Evolutionary conservation across 176 grass and related monocot genomes (phyloP).

Genomic region (Triticum urartu): DNA sequence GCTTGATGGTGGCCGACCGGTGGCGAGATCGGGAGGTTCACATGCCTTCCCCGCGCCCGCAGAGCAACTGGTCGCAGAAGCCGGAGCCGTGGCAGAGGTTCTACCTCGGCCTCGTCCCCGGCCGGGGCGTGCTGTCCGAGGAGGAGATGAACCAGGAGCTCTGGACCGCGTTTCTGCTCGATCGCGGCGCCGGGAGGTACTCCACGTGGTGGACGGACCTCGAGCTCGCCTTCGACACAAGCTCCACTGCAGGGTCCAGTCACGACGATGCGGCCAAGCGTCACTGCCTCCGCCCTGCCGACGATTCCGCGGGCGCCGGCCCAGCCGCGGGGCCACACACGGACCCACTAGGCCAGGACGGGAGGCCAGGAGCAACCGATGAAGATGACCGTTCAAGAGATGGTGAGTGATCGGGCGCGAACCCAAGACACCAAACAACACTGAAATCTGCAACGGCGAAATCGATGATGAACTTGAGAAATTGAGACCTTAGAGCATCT

Average conservation of each 20-base stretch:
- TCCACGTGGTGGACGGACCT: not conserved
- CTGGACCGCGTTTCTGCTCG: constrained; percentile 6
- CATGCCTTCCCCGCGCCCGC: constrained; percentile 6
- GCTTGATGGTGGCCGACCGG: not conserved
- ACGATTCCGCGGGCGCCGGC: not conserved
- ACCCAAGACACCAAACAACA: not conserved
- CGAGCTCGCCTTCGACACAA: not conserved
- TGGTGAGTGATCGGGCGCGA: not conserved
- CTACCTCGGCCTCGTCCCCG: not conserved
- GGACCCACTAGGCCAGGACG: not conserved
- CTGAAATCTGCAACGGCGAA: not conserved
- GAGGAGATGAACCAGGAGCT: not conserved
- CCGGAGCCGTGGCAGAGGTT: not conserved
- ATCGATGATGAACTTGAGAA: not conserved
- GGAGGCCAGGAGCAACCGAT: not conserved
- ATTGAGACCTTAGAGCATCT: no score
- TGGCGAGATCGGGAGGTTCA: not conserved
- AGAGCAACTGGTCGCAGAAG: not conserved
- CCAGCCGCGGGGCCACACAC: not conserved
- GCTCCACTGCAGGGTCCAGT: not conserved
- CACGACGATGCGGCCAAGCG: not conserved
- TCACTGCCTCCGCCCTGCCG: not conserved
- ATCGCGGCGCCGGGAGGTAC: not conserved
- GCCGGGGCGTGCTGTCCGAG: not conserved
- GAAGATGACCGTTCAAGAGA: not conserved